A percentile compares a stretch with the other conserved stretches of the same genome.
These are phyloP conservation scores for Gossypium davidsonii DNA, from an alignment of 441 rosid species.

Conservation along the genomic window DNA sequence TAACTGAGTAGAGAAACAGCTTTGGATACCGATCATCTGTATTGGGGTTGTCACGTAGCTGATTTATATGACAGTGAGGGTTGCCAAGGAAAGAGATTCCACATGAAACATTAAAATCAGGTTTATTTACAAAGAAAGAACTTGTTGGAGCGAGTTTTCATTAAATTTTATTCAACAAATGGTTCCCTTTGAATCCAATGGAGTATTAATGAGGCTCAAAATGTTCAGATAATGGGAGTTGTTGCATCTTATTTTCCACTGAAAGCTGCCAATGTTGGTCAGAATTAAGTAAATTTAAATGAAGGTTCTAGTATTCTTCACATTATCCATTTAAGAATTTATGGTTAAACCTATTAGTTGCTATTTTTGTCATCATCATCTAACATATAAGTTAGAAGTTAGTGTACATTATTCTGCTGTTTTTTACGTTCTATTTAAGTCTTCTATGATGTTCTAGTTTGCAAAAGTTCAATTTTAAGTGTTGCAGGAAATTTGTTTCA, in stretches of 20 bases:
- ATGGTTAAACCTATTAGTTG: neutral
- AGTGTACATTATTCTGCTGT: neutral
- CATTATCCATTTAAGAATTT: neutral
- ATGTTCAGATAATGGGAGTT: neutral
- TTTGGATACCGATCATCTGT: neutral
- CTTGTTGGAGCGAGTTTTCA: neutral
- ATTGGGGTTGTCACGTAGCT: neutral
- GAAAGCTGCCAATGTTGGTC: neutral
- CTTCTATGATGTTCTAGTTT: neutral
- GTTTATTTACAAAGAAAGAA: neutral
- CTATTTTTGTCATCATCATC: neutral
- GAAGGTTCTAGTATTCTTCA: neutral
- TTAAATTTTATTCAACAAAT: neutral
- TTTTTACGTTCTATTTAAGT: neutral
- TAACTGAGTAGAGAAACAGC: neutral
- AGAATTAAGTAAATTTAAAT: neutral
- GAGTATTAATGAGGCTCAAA: neutral
- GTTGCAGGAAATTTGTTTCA: constrained; percentile 64
- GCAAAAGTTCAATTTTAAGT: neutral
- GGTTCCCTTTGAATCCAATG: constrained; percentile 1
- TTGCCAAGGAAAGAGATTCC: neutral
- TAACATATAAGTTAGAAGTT: neutral
- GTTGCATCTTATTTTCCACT: neutral
- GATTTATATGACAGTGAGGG: neutral
- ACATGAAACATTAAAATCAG: neutral